A percentile compares a stretch with the other conserved stretches of the same genome.
Conservation (phyloP, 805 yeast genomes). For the Candida bentonensis region DNA sequence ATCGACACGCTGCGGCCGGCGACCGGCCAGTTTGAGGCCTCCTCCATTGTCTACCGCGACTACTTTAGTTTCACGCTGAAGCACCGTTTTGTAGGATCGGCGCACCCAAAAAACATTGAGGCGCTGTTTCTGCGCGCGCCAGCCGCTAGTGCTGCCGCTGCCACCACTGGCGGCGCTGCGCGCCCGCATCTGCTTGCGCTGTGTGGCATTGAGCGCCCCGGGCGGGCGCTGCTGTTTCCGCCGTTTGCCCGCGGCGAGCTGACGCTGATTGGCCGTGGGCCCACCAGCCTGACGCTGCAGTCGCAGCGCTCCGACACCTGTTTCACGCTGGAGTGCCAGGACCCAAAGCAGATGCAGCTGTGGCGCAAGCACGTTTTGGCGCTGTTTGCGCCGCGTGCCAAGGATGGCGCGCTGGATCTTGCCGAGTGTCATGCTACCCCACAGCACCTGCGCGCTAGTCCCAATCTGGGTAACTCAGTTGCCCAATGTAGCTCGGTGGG, state of each 20-base stretch:
- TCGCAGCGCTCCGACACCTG: background rate
- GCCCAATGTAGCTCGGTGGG: too few relatives aligned
- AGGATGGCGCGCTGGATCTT: background rate
- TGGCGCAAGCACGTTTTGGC: background rate
- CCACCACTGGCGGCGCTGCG: background rate
- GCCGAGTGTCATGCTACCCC: too few relatives aligned
- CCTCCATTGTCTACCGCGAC: background rate
- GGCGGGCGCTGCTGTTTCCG: background rate
- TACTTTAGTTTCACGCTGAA: background rate
- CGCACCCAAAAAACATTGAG: background rate
- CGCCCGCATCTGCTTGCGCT: background rate
- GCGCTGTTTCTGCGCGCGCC: background rate
- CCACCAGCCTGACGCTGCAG: background rate
- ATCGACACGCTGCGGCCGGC: background rate
- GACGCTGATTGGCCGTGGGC: constrained; percentile 1
- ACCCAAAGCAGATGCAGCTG: constrained; percentile 1
- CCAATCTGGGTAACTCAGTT: background rate
- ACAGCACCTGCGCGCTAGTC: background rate
- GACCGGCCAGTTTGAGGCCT: background rate
- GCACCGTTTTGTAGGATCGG: background rate
- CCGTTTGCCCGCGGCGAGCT: background rate
- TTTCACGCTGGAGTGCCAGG: background rate
- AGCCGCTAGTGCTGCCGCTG: too few relatives aligned
- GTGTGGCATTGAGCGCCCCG: constrained; percentile 1
- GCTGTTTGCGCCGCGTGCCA: background rate